Conservation (phyloP, 345 rosid species). For the Hibiscus syriacus region DNA sequence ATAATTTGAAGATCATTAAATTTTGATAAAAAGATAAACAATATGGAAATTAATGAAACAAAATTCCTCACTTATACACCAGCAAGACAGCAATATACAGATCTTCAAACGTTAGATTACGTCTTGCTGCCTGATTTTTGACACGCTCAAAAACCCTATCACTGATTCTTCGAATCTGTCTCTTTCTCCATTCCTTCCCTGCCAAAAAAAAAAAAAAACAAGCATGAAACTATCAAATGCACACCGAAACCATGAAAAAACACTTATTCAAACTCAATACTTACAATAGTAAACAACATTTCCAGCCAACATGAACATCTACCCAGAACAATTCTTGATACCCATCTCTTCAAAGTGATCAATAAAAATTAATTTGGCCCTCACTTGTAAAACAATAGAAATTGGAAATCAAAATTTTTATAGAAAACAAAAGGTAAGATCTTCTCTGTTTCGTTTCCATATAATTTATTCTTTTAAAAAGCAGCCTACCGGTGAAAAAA, state of each 20-base stretch:
- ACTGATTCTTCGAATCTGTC: conserved; percentile 53
- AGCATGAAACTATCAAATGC: too few species aligned
- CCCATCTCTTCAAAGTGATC: neutral
- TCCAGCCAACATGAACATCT: too few species aligned
- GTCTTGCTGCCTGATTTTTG: conserved; percentile 45
- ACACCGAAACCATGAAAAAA: too few species aligned
- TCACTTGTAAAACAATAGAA: neutral
- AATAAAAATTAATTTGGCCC: too few species aligned
- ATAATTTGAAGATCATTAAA: neutral
- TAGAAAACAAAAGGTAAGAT: neutral
- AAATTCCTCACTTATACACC: conserved; percentile 60
- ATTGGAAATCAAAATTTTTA: neutral
- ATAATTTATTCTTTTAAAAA: too few species aligned
- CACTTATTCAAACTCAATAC: too few species aligned
- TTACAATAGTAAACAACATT: too few species aligned
- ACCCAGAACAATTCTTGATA: neutral
- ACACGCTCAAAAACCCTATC: conserved; percentile 57
- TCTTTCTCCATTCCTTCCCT: conserved; percentile 85
- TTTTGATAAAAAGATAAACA: neutral
- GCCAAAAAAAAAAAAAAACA: too few species aligned
- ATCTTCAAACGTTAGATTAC: conserved; percentile 66
- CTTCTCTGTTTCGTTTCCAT: neutral
- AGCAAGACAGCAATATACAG: conserved; percentile 78
- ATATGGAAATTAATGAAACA: neutral
- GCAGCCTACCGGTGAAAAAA: too few species aligned